phyloP scores from a whole-genome alignment of 2,329 filamentous ascomycete genomes.

The Ceratocystis alfenasii region DNA sequence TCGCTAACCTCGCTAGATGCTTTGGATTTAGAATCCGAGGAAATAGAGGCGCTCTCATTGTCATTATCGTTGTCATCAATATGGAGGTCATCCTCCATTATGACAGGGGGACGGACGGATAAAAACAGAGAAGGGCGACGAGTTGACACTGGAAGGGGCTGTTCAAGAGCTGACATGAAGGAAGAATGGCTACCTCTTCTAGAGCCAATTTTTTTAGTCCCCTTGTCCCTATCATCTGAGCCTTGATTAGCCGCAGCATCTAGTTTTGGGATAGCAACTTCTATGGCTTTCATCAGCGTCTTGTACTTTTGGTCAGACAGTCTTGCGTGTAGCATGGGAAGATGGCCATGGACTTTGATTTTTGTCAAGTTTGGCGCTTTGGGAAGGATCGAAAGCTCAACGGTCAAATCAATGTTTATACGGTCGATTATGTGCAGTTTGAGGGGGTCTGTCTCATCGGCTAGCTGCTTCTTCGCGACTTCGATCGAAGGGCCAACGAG shows the following conservation, averaged over 20 bases:
- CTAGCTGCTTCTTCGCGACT: slow-evolving; percentile 72
- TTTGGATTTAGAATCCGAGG: slow-evolving; percentile 40
- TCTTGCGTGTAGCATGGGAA: slow-evolving; percentile 82
- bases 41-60: slow-evolving; percentile 48
- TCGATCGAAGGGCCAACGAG: slow-evolving; percentile 89
- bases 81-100: slow-evolving; percentile 65
- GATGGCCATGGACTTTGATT: slow-evolving; percentile 77
- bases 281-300: slow-evolving; percentile 87
- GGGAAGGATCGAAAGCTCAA: slow-evolving; percentile 95
- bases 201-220: neutral
- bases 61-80: slow-evolving; percentile 56
- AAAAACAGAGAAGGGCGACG: slow-evolving; percentile 47
- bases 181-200: slow-evolving; percentile 21
- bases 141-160: slow-evolving; percentile 13
- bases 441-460: slow-evolving; percentile 52
- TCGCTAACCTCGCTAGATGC: slow-evolving; percentile 29
- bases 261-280: slow-evolving; percentile 85
- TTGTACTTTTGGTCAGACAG: slow-evolving; percentile 96
- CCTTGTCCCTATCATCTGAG: neutral
- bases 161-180: slow-evolving; percentile 22
- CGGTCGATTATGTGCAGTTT: slow-evolving; percentile 85
- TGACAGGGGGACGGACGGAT: slow-evolving; percentile 58
- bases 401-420: slow-evolving; percentile 92
- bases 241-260: slow-evolving; percentile 27
- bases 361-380: slow-evolving; percentile 89